Evolutionary conservation across 2,329 filamentous ascomycete species (phyloP).

Genomic region (Cryphonectria naterciae): DNA sequence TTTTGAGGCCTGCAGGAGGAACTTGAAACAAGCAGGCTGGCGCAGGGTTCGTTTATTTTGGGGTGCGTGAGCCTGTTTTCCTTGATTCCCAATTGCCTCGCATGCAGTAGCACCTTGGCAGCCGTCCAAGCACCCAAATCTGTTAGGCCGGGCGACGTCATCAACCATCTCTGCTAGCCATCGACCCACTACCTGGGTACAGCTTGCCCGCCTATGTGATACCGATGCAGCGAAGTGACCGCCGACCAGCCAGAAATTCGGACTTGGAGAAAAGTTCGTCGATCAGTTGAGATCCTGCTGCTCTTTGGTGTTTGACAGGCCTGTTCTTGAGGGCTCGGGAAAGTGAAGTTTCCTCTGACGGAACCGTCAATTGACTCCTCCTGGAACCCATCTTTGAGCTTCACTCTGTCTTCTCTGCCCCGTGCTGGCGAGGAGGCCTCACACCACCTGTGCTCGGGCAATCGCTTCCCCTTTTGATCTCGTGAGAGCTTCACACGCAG

Average conservation of each 20-base stretch:
- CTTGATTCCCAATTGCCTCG: background rate
- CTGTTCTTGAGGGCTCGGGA: background rate
- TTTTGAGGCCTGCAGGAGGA: background rate
- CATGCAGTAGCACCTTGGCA: constrained; percentile 9
- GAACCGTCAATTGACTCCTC: background rate
- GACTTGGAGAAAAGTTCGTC: background rate
- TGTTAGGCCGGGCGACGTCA: constrained; percentile 8
- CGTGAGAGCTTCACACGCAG: background rate
- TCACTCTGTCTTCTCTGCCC: background rate
- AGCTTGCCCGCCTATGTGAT: background rate
- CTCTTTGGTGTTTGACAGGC: background rate
- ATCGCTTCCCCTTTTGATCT: constrained; percentile 4
- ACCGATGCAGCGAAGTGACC: background rate
- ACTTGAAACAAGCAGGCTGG: background rate
- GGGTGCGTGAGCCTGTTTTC: constrained; percentile 1
- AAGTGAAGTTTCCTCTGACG: background rate
- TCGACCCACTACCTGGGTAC: background rate
- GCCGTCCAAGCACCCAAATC: background rate
- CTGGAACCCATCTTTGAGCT: background rate
- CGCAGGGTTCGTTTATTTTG: background rate
- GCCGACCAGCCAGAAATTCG: background rate
- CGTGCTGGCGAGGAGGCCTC: background rate
- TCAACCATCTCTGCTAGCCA: background rate
- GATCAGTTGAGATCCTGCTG: background rate
- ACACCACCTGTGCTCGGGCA: background rate